phyloP scores from a whole-genome alignment of 148 eudicot genomes.

The Fagopyrum homotropicum region DNA sequence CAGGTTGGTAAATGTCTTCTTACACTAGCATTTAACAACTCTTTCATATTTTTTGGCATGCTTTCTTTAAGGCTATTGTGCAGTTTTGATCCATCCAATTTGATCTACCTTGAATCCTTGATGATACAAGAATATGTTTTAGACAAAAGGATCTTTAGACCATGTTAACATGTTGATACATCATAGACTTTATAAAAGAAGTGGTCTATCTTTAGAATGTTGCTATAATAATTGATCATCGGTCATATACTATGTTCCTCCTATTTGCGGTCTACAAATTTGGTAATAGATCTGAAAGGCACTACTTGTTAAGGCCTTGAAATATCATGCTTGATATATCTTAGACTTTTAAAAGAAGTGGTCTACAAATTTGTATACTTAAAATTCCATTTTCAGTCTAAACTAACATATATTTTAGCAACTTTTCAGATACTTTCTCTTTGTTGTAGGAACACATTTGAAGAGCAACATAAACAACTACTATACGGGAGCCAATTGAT shows the following conservation, averaged over 20 bases:
- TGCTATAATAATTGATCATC: neutral
- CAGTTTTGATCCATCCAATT: neutral
- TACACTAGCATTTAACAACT: neutral
- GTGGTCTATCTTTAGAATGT: neutral
- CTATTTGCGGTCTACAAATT: neutral
- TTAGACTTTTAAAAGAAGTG: no score
- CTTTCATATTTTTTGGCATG: neutral
- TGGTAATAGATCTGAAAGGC: neutral
- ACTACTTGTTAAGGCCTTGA: neutral
- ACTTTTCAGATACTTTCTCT: no score
- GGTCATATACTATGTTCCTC: neutral
- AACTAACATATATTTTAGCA: no score
- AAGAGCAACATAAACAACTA: no score
- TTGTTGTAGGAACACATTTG: no score
- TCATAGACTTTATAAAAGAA: neutral
- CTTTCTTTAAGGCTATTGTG: neutral
- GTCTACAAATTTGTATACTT: no score
- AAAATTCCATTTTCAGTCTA: no score
- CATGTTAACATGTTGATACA: neutral
- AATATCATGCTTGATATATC: neutral
- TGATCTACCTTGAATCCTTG: no score
- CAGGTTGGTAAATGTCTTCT: slow-evolving; percentile 43
- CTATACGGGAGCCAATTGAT: no score
- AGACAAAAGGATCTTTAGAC: neutral
- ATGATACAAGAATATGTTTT: neutral